These are phyloP conservation scores for Yamadazyma scolyti DNA, from an alignment of 805 yeast species.

Conservation along the genomic window DNA sequence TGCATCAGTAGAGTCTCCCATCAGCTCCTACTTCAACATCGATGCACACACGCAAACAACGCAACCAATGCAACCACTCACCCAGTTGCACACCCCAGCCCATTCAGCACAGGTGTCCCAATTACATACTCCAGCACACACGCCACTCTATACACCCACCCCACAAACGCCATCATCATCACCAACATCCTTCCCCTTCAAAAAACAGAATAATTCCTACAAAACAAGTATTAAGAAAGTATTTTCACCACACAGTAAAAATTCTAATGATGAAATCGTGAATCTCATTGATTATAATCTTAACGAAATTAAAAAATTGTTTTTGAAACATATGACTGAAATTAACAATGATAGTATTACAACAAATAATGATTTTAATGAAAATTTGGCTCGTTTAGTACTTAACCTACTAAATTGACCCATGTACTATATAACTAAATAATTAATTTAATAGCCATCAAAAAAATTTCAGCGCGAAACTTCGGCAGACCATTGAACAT, in stretches of 20 bases:
- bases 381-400: constrained; percentile 15
- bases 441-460: no score
- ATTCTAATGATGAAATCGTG: constrained; percentile 28
- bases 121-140: neutral
- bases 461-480: neutral
- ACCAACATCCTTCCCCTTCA: constrained; percentile 1
- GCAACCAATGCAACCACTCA: no score
- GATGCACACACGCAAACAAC: neutral
- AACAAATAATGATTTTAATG: constrained; percentile 15
- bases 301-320: constrained; percentile 8
- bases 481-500: constrained; percentile 1
- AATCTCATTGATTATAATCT: constrained; percentile 14
- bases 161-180: neutral
- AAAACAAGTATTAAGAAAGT: constrained; percentile 35
- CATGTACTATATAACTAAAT: no score
- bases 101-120: neutral
- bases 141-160: neutral
- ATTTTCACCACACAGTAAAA: constrained; percentile 28
- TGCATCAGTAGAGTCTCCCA: constrained; percentile 3
- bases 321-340: constrained; percentile 3
- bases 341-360: constrained; percentile 3
- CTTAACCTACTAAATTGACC: constrained; percentile 5
- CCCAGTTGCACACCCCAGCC: no score
- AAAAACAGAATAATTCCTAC: constrained; percentile 17
- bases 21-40: constrained; percentile 6